Evolutionary conservation across 371 early-diverging fungal genomes (phyloP), one percentile per base, ranked within the genome.

Genomic region (Smittium mucronatum): DNA sequence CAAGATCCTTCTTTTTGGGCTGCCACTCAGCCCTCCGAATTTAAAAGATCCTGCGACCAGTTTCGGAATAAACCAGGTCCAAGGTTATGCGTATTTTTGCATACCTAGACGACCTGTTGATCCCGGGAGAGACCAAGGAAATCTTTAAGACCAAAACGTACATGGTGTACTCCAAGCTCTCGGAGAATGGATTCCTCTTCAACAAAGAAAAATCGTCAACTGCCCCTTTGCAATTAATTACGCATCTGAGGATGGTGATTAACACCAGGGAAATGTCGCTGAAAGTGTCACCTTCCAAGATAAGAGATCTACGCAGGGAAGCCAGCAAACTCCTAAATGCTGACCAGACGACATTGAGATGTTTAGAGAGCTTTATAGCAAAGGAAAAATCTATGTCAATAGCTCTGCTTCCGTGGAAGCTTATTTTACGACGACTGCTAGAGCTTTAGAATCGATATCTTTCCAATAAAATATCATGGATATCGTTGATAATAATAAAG

Each of bases 381-480:
- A 47, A 47, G 21, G 47, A 5, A 11, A 5, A 47, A 47, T 47
- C 47, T 5, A 47, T 47, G 5, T 47, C 21, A 11, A 47, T 47
- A 11, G 47, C 47, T 21, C 47, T 47, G 11, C 5, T 47, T 11
- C 47, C 11, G 11, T 5, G 47, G 21, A 47, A 11, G 11, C 21
- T 47, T 47, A 47, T 47, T 47, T 21, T 47, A 47, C 47, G 47
- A 5, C 47, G 47, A 47, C 34, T 69, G 34, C 68, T 58, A 36
- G 58, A 57, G 47, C 30, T 21, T 35, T 35, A 30, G 30, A 57
- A 58, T 69, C 2, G 47, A 25, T 58, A 17, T 26, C 29, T 69
- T 31, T 34, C 5, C 47, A 2, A 17, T 17, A 1, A 35, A 32
- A 57, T 17, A 25, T 25, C 35, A 65, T n/a, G 25, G 36, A 30